Percentiles rank a stretch among this genome's conserved stretches.
Evolutionary conservation across 306 rosid species (phyloP).

Genomic region (Potentilla sterilis): DNA sequence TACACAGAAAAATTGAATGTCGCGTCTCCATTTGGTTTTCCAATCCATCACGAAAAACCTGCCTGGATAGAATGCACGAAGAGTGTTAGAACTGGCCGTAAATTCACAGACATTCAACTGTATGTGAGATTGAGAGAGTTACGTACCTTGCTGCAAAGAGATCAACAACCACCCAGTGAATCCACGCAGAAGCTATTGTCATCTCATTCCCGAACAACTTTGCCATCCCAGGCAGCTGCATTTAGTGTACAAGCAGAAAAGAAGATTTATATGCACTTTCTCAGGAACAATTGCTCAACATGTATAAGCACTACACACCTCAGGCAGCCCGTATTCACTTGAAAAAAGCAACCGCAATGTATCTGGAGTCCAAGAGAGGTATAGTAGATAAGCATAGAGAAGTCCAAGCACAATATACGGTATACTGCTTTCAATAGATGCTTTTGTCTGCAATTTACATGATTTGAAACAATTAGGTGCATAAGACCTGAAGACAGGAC

Average conservation of each 20-base stretch:
- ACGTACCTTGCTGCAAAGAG: constrained; percentile 92
- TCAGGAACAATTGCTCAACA: constrained; percentile 11
- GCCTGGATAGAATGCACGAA: constrained; percentile 45
- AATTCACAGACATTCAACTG: background rate
- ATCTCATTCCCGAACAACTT: constrained; percentile 88
- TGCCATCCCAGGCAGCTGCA: constrained; percentile 76
- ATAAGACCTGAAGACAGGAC: background rate
- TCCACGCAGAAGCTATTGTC: constrained; percentile 98
- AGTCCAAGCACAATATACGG: constrained; percentile 71
- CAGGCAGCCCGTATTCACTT: constrained; percentile 82
- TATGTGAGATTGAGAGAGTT: constrained; percentile 7
- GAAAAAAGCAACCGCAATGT: constrained; percentile 66
- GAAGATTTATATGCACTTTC: background rate
- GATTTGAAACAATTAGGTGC: constrained; percentile 26
- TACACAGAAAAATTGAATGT: constrained; percentile 79
- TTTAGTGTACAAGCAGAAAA: constrained; percentile 12
- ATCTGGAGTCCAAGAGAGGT: constrained; percentile 93
- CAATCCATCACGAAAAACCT: constrained; percentile 68
- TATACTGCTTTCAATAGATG: constrained; percentile 61
- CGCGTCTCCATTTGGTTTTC: constrained; percentile 78
- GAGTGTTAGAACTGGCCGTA: constrained; percentile 9
- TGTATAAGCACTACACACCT: constrained; percentile 49
- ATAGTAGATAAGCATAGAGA: constrained; percentile 83
- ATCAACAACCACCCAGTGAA: constrained; percentile 84
- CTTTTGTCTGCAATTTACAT: constrained; percentile 61